These are phyloP conservation scores for Phytophthora quininea DNA, from an alignment of 352 stramenopile genomes.

Conservation along the genomic window DNA sequence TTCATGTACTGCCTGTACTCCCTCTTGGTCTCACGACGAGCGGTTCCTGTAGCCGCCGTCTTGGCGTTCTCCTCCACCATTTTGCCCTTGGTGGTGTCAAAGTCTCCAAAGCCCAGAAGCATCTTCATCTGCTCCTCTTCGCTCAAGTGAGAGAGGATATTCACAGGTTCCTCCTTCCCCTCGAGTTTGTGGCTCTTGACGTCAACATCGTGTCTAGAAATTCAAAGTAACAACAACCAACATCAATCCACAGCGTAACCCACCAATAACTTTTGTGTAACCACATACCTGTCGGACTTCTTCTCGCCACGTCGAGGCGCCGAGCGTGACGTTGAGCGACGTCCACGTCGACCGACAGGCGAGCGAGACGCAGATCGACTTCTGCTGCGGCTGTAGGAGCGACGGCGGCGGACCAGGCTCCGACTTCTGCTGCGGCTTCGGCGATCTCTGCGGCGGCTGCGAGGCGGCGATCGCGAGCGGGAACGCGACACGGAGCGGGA, in stretches of 20 bases:
- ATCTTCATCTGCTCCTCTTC: constrained; percentile 53
- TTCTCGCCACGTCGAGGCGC: constrained; percentile 6
- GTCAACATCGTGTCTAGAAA: not conserved
- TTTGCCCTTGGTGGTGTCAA: constrained; percentile 94
- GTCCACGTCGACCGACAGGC: constrained; percentile 2
- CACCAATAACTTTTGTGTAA: not conserved
- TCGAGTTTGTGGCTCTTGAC: not conserved
- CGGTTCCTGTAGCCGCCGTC: constrained; percentile 77
- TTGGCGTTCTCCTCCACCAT: constrained; percentile 92
- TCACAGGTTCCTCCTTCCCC: not conserved
- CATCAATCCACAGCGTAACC: not conserved
- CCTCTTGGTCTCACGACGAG: constrained; percentile 90
- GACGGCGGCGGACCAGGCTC: constrained; percentile 14
- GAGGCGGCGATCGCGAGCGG: constrained; percentile 39
- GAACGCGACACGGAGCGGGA: constrained; percentile 42
- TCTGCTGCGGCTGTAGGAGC: constrained; percentile 32
- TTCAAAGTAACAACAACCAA: not conserved
- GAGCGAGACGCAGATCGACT: constrained; percentile 28
- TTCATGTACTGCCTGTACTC: constrained; percentile 99
- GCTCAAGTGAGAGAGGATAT: constrained; percentile 38
- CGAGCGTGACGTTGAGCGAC: constrained; percentile 19
- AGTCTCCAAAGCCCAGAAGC: constrained; percentile 55
- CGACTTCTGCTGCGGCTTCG: constrained; percentile 10
- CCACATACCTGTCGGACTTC: constrained; percentile 25
- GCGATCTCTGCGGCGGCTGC: constrained; percentile 32